Evolutionary conservation across 495 filamentous ascomycete genomes (phyloP).

Genomic region (Gamarada debralockiae): DNA sequence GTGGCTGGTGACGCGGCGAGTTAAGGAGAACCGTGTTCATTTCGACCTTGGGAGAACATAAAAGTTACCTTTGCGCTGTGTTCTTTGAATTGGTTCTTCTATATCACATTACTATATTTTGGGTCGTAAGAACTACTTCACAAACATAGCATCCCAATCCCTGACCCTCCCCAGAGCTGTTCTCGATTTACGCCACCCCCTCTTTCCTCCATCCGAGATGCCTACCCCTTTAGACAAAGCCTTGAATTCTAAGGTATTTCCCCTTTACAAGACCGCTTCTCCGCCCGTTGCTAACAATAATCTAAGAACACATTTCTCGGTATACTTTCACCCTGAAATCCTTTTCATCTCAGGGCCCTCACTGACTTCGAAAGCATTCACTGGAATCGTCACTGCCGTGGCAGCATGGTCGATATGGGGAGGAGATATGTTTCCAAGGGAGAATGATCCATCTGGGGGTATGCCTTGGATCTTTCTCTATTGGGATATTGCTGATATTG

Average conservation of each 20-base stretch:
- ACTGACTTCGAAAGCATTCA: slow-evolving; percentile 52
- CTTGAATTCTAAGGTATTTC: slow-evolving; percentile 70
- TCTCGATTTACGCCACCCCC: slow-evolving; percentile 6
- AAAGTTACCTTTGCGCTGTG: background rate
- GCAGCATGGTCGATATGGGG: slow-evolving; percentile 84
- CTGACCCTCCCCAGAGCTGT: too few relatives aligned
- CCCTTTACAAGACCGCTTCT: slow-evolving; percentile 1
- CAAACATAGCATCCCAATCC: too few relatives aligned
- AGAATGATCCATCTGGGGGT: slow-evolving; percentile 74
- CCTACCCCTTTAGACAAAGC: slow-evolving; percentile 75
- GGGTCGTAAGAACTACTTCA: too few relatives aligned
- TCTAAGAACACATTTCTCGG: slow-evolving; percentile 48
- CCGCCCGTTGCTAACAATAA: slow-evolving; percentile 13
- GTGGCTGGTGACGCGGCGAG: slow-evolving; percentile 18
- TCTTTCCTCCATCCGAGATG: slow-evolving; percentile 41
- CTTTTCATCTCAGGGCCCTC: background rate
- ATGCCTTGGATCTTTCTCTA: slow-evolving; percentile 10
- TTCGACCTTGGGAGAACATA: background rate
- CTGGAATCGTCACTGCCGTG: slow-evolving; percentile 78
- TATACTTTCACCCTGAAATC: slow-evolving; percentile 27
- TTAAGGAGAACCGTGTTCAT: too few relatives aligned
- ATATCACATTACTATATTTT: too few relatives aligned
- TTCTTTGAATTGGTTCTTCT: too few relatives aligned
- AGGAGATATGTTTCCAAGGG: slow-evolving; percentile 67
- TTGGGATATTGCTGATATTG: background rate